Evolutionary conservation across 345 rosid species (phyloP).

Genomic region (Eucalyptus tenuipes): DNA sequence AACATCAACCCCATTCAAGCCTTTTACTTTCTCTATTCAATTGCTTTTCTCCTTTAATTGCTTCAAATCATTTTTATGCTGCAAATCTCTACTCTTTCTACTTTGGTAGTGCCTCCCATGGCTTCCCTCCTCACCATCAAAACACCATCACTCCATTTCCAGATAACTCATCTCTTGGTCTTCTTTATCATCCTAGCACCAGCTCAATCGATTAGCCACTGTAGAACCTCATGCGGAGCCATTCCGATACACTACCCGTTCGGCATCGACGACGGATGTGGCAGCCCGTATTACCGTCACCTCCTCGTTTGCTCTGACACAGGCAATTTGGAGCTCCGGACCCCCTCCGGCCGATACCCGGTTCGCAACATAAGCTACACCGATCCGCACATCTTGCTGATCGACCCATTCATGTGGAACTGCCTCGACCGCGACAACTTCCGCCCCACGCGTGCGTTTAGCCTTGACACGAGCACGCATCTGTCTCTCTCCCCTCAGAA

Average conservation of each 20-base stretch:
- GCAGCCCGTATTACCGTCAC: conserved; percentile 77
- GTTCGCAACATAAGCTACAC: conserved; percentile 62
- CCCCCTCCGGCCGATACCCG: conserved; percentile 77
- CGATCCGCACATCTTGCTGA: conserved; percentile 64
- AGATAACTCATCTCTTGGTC: background rate
- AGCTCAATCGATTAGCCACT: conserved; percentile 27
- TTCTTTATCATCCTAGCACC: conserved; percentile 1
- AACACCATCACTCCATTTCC: background rate
- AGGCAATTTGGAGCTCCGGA: conserved; percentile 53
- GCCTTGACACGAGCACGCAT: conserved; percentile 78
- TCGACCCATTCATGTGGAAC: conserved; percentile 84
- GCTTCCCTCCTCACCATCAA: background rate
- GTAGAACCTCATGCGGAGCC: conserved; percentile 62
- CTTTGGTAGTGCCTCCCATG: background rate
- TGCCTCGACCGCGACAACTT: conserved; percentile 60
- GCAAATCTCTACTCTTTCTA: background rate
- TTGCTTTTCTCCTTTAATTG: background rate
- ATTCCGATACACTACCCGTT: conserved; percentile 71
- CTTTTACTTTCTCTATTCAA: background rate
- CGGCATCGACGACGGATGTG: conserved; percentile 80
- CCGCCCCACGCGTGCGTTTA: conserved; percentile 68
- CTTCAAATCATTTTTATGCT: background rate
- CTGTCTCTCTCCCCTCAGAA: conserved; percentile 72
- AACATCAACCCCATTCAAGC: background rate
- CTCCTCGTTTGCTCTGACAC: conserved; percentile 58